These are phyloP conservation scores for Nicotiana tabacum DNA, from an alignment of 257 asterid genomes.

Conservation along the genomic window DNA sequence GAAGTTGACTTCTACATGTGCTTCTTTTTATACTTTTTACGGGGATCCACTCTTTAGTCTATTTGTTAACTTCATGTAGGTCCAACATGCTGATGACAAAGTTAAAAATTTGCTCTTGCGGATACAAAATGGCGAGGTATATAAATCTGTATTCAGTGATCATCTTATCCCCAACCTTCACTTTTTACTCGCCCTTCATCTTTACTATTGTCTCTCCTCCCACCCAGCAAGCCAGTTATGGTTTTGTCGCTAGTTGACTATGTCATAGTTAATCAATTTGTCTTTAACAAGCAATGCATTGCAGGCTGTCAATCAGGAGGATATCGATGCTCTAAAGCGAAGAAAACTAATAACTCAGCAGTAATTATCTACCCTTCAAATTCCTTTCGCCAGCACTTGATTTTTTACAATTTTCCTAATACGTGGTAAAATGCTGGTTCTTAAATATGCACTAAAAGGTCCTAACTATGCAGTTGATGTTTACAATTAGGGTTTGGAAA, in stretches of 20 bases:
- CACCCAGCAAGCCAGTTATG: not conserved
- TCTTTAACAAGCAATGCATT: conserved; percentile 9
- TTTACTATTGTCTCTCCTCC: not conserved
- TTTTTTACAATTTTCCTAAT: not conserved
- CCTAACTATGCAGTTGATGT: no score
- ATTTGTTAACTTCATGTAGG: conserved; percentile 36
- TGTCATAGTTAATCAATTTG: not conserved
- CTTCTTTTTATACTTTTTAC: not conserved
- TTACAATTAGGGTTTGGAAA: conserved; percentile 61
- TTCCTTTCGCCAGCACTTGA: not conserved
- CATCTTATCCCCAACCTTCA: conserved; percentile 5
- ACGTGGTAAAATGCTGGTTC: not conserved
- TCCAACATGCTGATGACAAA: conserved; percentile 62
- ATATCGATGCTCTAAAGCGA: conserved; percentile 70
- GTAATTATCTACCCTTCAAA: conserved; percentile 37
- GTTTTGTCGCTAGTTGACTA: not conserved
- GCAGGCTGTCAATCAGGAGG: conserved; percentile 64
- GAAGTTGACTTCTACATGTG: not conserved
- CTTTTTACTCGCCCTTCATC: not conserved
- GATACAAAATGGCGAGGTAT: conserved; percentile 72
- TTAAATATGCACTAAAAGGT: not conserved
- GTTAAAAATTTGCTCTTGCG: conserved; percentile 54
- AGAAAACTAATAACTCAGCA: conserved; percentile 73
- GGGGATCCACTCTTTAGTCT: not conserved
- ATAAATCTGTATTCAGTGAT: conserved; percentile 6